Evolutionary conservation across 2,329 filamentous ascomycete genomes (phyloP), one percentile per base, ranked within the genome.

Genomic region (Penicillium sumatraense): DNA sequence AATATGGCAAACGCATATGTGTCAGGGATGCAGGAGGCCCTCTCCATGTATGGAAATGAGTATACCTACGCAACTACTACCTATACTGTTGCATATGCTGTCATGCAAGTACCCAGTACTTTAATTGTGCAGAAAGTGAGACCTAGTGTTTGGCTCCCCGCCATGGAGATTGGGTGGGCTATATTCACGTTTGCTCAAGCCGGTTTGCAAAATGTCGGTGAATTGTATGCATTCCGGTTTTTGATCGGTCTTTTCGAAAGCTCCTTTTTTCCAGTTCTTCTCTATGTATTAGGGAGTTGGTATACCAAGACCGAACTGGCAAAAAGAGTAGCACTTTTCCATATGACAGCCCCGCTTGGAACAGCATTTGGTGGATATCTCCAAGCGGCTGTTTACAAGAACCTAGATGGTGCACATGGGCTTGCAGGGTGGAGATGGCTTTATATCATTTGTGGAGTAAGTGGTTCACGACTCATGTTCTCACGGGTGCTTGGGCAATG

Each of bases 361-460:
- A 60, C 61, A 2, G 58, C 66, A 6, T 66, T 65, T 33, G 59
- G 62, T 20, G 70, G 72, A 3, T 71, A 67, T 46, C 51, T 74
- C n/a, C 67, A 72, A 29, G 68, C 68, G 2, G 68, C 62, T 2
- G 60, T 69, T 7, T 66, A 72, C 31, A 50, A 63, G 26, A 62
- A 61, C 14, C 56, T 74, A 10, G 50, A 73, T 46, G 70, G 70
- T 2, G 55, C 56, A 7, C 54, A 65, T 14, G 71, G 70, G 0
- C 51, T 72, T 2, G 65, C 68, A 5, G 70, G 71, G 2, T 73
- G 71, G 71, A 55, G 69, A n/a, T 72, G 70, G 70, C 59, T 71
- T 14, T 71, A 70, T 41, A 63, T 71, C 31, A 56, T 68, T 18
- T 66, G 62, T 31, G 49, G 60, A 52, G 44, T 49, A 54, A 29